These are phyloP conservation scores for Tetrahymena thermophila DNA, from an alignment of 73 alveolate species.

Conservation along the genomic window DNA sequence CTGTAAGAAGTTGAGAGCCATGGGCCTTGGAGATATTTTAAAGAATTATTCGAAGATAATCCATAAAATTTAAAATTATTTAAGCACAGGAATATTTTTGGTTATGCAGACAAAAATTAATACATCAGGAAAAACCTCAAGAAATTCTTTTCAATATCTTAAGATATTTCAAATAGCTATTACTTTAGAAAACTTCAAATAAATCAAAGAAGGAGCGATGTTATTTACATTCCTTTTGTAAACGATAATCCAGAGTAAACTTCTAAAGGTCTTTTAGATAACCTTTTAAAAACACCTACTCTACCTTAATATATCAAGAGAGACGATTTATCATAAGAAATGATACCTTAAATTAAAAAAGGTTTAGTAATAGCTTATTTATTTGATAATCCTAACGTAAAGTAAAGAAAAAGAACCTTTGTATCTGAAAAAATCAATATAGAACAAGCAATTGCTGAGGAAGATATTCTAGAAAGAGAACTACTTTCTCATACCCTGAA, in stretches of 20 bases:
- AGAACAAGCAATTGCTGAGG: background rate
- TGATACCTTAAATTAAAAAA: background rate
- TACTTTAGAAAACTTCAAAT: background rate
- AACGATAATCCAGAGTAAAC: background rate
- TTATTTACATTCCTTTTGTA: background rate
- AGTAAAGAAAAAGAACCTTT: background rate
- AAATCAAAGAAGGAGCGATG: background rate
- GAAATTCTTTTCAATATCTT: background rate
- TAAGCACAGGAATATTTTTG: background rate
- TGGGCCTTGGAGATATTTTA: background rate
- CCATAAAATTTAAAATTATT: background rate
- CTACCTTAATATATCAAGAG: background rate
- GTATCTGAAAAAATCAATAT: background rate
- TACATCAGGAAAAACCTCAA: background rate
- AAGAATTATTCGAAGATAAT: background rate
- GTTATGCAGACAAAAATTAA: background rate
- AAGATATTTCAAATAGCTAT: background rate
- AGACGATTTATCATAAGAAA: background rate
- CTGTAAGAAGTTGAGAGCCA: background rate
- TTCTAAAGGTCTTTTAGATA: background rate
- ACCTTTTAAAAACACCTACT: background rate
- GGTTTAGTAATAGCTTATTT: background rate
- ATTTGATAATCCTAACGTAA: background rate
- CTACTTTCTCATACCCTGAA: background rate
- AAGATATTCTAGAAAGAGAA: background rate